Evolutionary conservation across 148 eudicot species (phyloP).

Genomic region (Euryodendron excelsum): DNA sequence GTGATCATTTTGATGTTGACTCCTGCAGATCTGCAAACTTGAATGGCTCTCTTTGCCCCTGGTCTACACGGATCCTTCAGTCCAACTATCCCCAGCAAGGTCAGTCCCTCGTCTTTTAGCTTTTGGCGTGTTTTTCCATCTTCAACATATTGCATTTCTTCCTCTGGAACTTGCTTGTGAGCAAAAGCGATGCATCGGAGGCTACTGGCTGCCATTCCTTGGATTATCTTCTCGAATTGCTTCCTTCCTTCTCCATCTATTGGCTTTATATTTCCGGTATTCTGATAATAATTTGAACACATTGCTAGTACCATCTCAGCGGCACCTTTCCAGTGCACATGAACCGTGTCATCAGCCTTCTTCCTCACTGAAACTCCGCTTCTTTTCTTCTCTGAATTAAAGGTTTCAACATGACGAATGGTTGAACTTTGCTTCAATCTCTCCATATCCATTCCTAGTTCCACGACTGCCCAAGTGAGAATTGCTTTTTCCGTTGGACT

Average conservation of each 20-base stretch:
- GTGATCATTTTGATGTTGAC: slow-evolving; percentile 80
- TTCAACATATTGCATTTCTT: slow-evolving; percentile 19
- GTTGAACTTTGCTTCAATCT: slow-evolving; percentile 39
- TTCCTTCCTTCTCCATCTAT: slow-evolving; percentile 46
- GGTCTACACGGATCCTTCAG: slow-evolving; percentile 85
- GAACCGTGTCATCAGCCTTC: too few species aligned
- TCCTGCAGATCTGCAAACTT: slow-evolving; percentile 63
- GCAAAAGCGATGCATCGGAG: slow-evolving; percentile 91
- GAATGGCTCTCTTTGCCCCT: slow-evolving; percentile 60
- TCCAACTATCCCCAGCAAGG: slow-evolving; percentile 71
- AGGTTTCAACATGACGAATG: slow-evolving; percentile 64
- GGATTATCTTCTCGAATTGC: slow-evolving; percentile 50
- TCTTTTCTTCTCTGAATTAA: slow-evolving; percentile 77
- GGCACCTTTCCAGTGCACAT: slow-evolving; percentile 93
- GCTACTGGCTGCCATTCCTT: slow-evolving; percentile 87
- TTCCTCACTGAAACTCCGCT: too few species aligned
- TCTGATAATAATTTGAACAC: slow-evolving; percentile 52
- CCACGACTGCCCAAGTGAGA: slow-evolving; percentile 68
- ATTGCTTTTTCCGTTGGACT: slow-evolving; percentile 92
- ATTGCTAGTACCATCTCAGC: slow-evolving; percentile 67
- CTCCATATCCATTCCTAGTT: slow-evolving; percentile 62
- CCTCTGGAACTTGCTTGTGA: slow-evolving; percentile 34
- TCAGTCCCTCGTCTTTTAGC: slow-evolving; percentile 51
- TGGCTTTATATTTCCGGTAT: slow-evolving; percentile 27
- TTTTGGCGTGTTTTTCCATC: slow-evolving; percentile 26